phyloP scores from a whole-genome alignment of 305 asterid species.

The Petunia hybrid region DNA sequence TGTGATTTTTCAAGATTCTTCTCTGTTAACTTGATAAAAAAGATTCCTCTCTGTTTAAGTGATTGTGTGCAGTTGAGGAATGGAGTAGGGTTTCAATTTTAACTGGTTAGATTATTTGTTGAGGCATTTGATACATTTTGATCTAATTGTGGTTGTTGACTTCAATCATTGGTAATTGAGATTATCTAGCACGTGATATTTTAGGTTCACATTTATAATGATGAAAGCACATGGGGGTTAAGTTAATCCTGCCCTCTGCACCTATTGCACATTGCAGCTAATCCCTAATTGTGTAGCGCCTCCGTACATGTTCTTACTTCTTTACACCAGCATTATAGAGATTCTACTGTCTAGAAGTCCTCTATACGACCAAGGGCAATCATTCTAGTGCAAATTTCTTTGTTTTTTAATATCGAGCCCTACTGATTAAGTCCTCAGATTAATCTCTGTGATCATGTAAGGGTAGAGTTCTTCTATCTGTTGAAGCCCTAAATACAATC shows the following conservation, averaged over 20 bases:
- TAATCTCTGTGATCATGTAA: conserved; percentile 20
- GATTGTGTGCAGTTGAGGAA: conserved; percentile 7
- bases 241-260: conserved; percentile 12
- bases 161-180: conserved; percentile 8
- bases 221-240: neutral
- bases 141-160: conserved; percentile 11
- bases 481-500: neutral
- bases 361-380: neutral
- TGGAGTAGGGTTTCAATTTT: neutral
- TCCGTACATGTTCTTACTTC: conserved; percentile 7
- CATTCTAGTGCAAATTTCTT: neutral
- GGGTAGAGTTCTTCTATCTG: neutral
- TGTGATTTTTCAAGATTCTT: conserved; percentile 6
- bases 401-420: neutral
- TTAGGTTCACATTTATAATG: neutral
- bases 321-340: neutral
- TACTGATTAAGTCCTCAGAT: neutral
- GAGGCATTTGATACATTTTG: conserved; percentile 10
- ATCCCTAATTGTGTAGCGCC: neutral
- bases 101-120: conserved; percentile 4
- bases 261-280: conserved; percentile 18
- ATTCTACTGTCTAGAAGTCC: neutral
- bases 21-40: neutral
- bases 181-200: neutral
- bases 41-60: neutral